phyloP scores from a whole-genome alignment of 352 stramenopile species.

The Phytophthora melonis region DNA sequence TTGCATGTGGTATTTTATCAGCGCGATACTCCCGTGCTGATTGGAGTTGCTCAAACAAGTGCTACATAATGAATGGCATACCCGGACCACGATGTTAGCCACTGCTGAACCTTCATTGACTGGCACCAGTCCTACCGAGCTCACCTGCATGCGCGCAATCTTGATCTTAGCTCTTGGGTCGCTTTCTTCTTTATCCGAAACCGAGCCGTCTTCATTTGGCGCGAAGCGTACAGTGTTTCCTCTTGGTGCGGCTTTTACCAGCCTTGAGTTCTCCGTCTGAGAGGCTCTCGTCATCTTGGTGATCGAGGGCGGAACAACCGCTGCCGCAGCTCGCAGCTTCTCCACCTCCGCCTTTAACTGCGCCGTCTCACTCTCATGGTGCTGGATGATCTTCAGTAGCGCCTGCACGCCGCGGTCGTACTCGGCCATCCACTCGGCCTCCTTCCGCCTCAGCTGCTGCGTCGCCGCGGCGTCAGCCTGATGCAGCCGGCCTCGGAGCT shows the following conservation, averaged over 20 bases:
- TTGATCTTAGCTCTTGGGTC: constrained; percentile 5
- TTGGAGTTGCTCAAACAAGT: constrained; percentile 47
- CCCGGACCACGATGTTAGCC: constrained; percentile 1
- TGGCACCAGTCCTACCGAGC: neutral
- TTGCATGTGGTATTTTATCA: constrained; percentile 29
- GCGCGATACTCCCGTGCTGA: neutral
- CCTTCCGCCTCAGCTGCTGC: constrained; percentile 29
- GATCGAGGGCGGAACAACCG: neutral
- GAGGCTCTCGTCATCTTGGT: constrained; percentile 32
- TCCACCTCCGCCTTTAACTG: constrained; percentile 32
- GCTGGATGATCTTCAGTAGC: constrained; percentile 55
- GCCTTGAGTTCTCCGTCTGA: constrained; percentile 34
- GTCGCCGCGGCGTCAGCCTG: constrained; percentile 31
- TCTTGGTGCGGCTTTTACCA: neutral
- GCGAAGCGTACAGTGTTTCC: constrained; percentile 28
- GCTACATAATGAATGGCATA: constrained; percentile 16
- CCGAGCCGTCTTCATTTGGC: neutral
- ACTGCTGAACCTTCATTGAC: neutral
- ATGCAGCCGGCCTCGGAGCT: constrained; percentile 29
- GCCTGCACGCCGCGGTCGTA: constrained; percentile 55
- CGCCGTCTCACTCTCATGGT: constrained; percentile 46
- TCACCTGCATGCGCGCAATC: constrained; percentile 37
- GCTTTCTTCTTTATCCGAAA: constrained; percentile 6
- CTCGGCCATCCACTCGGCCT: constrained; percentile 53
- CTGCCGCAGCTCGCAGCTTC: constrained; percentile 10